Percentiles rank a stretch among this genome's conserved stretches.
These are phyloP conservation scores for Petrea volubilis DNA, from an alignment of 257 asterid species.

Conservation along the genomic window DNA sequence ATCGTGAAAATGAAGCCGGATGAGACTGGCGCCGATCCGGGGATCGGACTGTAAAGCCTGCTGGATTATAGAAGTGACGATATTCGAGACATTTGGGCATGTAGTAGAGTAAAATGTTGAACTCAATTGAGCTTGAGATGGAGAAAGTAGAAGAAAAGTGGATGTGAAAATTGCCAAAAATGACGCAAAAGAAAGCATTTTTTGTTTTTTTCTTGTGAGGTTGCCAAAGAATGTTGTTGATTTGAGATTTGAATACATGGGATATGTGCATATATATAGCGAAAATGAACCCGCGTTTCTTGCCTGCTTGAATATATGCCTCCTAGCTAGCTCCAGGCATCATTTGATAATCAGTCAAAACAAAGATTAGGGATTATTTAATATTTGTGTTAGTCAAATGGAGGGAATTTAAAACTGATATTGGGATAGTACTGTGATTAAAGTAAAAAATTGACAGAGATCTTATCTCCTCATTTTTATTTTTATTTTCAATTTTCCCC, in stretches of 20 bases:
- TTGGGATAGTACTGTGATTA: not conserved
- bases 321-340: not conserved
- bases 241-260: not conserved
- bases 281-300: not conserved
- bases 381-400: not conserved
- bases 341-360: not conserved
- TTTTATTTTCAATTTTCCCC: no score
- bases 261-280: not conserved
- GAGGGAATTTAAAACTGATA: not conserved
- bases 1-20: slow-evolving; percentile 66
- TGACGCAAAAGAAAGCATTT: slow-evolving; percentile 32
- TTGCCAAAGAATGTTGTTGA: not conserved
- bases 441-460: not conserved
- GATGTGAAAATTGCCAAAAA: slow-evolving; percentile 13
- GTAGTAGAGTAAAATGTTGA: slow-evolving; percentile 51
- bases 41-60: slow-evolving; percentile 61
- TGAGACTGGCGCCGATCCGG: slow-evolving; percentile 59
- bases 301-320: not conserved
- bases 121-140: slow-evolving; percentile 48
- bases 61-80: slow-evolving; percentile 42
- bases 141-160: slow-evolving; percentile 22
- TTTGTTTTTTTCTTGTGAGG: not conserved
- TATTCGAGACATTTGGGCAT: slow-evolving; percentile 62
- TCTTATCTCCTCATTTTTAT: not conserved
- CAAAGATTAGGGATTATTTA: not conserved